Base-by-base conservation (phyloP, 1,284 basidiomycete genomes). In the Pisolithus thermaeus region DNA sequence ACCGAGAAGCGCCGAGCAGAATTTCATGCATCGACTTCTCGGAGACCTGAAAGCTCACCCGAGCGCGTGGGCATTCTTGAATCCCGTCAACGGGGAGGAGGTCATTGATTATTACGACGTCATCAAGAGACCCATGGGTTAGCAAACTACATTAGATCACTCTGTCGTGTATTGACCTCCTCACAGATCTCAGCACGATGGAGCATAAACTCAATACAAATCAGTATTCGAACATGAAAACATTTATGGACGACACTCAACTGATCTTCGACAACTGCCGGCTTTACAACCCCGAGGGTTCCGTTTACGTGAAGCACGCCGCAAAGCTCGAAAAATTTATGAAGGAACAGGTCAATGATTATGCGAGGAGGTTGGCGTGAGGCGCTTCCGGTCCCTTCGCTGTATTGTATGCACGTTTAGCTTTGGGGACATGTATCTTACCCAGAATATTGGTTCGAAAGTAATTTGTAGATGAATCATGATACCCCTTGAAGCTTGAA, bases 71-170 rank as follows among this genome's bases (percentile, higher is more conserved):
- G 85, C 96, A 3, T 97, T 97, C 71, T 73, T 78, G 20, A 67
- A 77, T 38, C 92, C 94, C 12, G 95, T 99, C 47, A 88, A 90
- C 62, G 74, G 68, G 1, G 83, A 86, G 18, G 92, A 97, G 56
- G 96, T 97, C 3, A 66, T 79, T 4, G 96, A 97, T 66, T 99
- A 99, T 66, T 92, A 94, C 68, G 84, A 91, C 18, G 85, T 94
- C 48, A 89, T 98, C 67, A 89, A 85, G 62, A 76, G 87, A 51
- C 96, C 96, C 0, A 98, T 99, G 95, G 95, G 93, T 93, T 59
- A 54, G 83, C 73, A 14, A 46, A 27, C 46, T 30, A 25, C 46
- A 3, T 27, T n/a, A 14, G 7, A 7, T 45, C 40, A 2, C 41
- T 23, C 14, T 38, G 23, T 4, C 30, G 28, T 58, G 7, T 55